Base-by-base conservation (phyloP, 495 filamentous ascomycete species). In the Penicillium mononematosum region DNA sequence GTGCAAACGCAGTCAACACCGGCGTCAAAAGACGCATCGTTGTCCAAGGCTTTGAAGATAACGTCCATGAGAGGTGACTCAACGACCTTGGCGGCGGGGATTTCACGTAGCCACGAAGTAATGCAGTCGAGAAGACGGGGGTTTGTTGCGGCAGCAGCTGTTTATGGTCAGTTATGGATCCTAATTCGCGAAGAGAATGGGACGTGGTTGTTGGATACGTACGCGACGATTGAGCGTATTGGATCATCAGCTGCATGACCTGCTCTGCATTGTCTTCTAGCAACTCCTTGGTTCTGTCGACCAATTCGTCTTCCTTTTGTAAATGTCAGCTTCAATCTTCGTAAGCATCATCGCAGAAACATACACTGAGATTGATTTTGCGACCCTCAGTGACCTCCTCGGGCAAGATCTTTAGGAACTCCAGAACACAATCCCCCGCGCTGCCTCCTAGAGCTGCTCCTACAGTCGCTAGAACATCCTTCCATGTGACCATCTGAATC, bases 381-480 rank as follows among this genome's bases (percentile, higher is more conserved):
- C 94, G 90, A 74, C 95, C 94, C 79, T 98, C 94, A 48, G 90
- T 98, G 70, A 99, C 95, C 82, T 99, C 94, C 79, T 99, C 94
- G 19, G 94, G 94, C 45, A 99, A 84, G 65, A 99, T 92, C 68
- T 86, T 91, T 53, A 99, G 79, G 73, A 99, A 98, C 68, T 98
- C 95, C 59, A 99, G 75, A 61, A 97, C 88, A 69, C 89, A 92
- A 51, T 92, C 86, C 61, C 87, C 83, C 44, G 88, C 84, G 61
- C 85, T 85, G 67, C 83, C 85, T 47, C 93, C 91, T 43, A 99
- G 79, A 14, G 86, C 80, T 32, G 85, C 80, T 22, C 95, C 90
- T 29, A 98, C 88, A 29, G 85, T 81, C 20, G 81, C 80, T 61
- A 99, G 74, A 20, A 98, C 94, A 76, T 98, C 88, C 71, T 96